These are phyloP conservation scores for Saccharomycopsis guyanensis DNA, from an alignment of 805 yeast species.

Conservation along the genomic window DNA sequence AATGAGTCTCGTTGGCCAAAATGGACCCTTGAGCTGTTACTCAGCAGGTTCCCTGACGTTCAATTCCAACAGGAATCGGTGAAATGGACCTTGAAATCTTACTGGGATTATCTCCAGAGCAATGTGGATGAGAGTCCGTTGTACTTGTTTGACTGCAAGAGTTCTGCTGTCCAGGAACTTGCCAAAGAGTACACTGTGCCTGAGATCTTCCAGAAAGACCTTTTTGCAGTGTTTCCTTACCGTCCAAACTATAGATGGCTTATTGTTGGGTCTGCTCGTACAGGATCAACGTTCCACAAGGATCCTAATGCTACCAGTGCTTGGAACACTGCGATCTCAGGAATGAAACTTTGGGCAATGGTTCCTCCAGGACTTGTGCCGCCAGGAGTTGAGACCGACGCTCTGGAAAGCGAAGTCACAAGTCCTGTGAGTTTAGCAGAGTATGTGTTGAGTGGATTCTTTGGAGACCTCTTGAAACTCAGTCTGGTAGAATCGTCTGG, in stretches of 20 bases:
- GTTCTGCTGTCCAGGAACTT: constrained; percentile 55
- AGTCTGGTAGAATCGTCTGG: constrained; percentile 23
- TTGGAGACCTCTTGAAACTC: constrained; percentile 54
- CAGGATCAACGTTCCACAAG: constrained; percentile 88
- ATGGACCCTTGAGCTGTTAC: constrained; percentile 50
- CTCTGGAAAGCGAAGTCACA: constrained; percentile 79
- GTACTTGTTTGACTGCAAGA: constrained; percentile 76
- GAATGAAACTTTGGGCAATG: constrained; percentile 83
- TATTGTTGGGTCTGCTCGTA: constrained; percentile 71
- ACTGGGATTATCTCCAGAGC: constrained; percentile 47
- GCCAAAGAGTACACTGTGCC: constrained; percentile 50
- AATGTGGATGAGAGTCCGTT: constrained; percentile 81
- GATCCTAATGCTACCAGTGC: constrained; percentile 90
- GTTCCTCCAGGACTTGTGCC: constrained; percentile 70
- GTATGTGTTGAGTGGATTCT: constrained; percentile 81
- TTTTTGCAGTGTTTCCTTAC: constrained; percentile 44
- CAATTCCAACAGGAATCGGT: constrained; percentile 80
- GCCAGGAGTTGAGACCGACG: constrained; percentile 78
- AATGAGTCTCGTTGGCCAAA: constrained; percentile 47
- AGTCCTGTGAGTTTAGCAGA: constrained; percentile 90
- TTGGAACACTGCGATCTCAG: constrained; percentile 76
- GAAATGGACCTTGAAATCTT: constrained; percentile 62
- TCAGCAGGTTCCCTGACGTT: constrained; percentile 47
- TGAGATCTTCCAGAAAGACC: constrained; percentile 46
- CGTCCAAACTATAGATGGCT: constrained; percentile 94